Base-by-base conservation (phyloP, 2,329 filamentous ascomycete genomes). In the Ceratocystis lukuohia region DNA sequence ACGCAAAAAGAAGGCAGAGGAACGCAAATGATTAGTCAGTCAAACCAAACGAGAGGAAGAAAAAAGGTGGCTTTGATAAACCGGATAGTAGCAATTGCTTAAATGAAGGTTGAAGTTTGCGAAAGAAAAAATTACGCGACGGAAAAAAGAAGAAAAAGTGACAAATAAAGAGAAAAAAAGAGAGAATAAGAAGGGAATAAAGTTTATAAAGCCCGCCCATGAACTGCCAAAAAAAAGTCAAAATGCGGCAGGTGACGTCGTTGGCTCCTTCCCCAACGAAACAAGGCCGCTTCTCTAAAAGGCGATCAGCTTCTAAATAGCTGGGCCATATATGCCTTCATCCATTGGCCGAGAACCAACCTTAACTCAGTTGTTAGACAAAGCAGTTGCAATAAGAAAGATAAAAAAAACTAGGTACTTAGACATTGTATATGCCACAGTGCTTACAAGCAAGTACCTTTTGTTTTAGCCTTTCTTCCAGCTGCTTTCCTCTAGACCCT, bases 221-320 rank as follows among this genome's bases (percentile, higher is more conserved):
- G 8, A 53, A 64, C 20, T 20, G 6, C 15, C 5, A 28, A 53
- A 45, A 20, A 53, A 56, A 65, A 20, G 57, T 20, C 50, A 65
- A 61, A 62, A 64, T 64, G 48, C 25, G 30, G 45, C 37, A 59
- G 62, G 65, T 64, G 61, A 67, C 62, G 65, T 67, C 65, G 65
- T 25, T 41, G 62, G n/a, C 28, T 64, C 44, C 65, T 64, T 64
- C 53, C 53, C 61, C 61, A 63, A 50, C 59, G 62, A 66, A 25
- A 10, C 48, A 20, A 41, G 12, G 3, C 53, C 33, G 48, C 15
- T 44, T 30, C 25, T 25, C 45, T 50, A 22, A 44, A 12, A 10
- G 22, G 20, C 20, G 17, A 61, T n/a, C 37, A 5, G 17, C n/a
- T 15, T 41, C 22, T 20, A 44, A 44, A 6, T 28, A 61, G 57